Conservation (phyloP, 345 rosid genomes). For the Populus alba region DNA sequence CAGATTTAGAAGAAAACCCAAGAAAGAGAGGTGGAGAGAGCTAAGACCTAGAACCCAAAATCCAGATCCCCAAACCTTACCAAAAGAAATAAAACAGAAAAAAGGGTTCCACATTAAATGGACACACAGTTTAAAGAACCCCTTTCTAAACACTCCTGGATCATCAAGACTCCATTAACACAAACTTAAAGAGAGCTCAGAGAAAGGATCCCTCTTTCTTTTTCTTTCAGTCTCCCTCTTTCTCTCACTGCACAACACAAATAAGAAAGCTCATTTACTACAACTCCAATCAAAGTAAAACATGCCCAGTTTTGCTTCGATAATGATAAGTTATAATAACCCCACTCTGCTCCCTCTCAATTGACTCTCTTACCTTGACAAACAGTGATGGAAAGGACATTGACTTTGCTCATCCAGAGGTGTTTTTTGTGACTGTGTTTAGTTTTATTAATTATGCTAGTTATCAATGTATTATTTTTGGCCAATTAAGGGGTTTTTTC, state of each 20-base stretch:
- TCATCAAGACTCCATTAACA: slow-evolving; percentile 21
- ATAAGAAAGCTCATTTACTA: slow-evolving; percentile 35
- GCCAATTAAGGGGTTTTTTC: neutral
- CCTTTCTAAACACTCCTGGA: neutral
- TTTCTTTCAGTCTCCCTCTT: slow-evolving; percentile 12
- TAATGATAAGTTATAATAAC: slow-evolving; percentile 13
- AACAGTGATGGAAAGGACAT: slow-evolving; percentile 50
- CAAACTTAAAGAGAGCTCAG: slow-evolving; percentile 21
- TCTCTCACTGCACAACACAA: slow-evolving; percentile 23
- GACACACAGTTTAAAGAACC: slow-evolving; percentile 3
- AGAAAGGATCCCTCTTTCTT: slow-evolving; percentile 8
- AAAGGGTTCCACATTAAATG: slow-evolving; percentile 19
- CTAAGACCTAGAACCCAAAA: slow-evolving; percentile 55
- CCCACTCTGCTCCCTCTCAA: slow-evolving; percentile 26
- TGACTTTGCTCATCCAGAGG: slow-evolving; percentile 50
- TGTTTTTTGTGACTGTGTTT: slow-evolving; percentile 4
- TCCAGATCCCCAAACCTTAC: slow-evolving; percentile 55
- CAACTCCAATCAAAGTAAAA: slow-evolving; percentile 28
- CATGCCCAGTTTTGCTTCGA: slow-evolving; percentile 10
- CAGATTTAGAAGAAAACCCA: slow-evolving; percentile 38
- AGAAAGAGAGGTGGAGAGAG: slow-evolving; percentile 41
- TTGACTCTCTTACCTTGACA: slow-evolving; percentile 28
- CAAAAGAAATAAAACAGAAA: slow-evolving; percentile 13
- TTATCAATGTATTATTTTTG: neutral
- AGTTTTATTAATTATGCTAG: neutral